phyloP scores from a whole-genome alignment of 75 land plant species.

The Isoetes taiwanensis region DNA sequence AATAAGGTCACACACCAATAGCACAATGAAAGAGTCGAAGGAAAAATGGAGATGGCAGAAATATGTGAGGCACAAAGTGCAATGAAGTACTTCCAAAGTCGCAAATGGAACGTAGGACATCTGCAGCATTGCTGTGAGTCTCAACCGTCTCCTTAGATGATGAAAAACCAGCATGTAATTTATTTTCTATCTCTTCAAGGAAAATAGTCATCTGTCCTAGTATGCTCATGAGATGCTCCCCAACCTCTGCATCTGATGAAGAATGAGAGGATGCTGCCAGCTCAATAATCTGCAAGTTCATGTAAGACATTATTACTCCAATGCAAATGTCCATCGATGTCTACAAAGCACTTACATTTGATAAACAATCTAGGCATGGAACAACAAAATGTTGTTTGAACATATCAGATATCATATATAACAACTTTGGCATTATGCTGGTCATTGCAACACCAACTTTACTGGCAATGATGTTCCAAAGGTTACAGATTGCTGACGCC shows the following conservation, averaged over 20 bases:
- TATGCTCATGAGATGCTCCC: constrained; percentile 7
- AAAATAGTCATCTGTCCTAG: not conserved
- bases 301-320: not conserved
- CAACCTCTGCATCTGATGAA: not conserved
- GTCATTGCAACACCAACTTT: constrained; percentile 10
- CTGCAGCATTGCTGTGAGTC: not conserved
- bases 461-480: constrained; percentile 13
- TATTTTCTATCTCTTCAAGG: constrained; percentile 2
- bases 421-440: constrained; percentile 7
- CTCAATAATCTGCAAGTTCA: not conserved
- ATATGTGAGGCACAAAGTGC: constrained; percentile 3
- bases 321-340: not conserved
- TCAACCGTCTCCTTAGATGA: not conserved
- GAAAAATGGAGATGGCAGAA: constrained; percentile 9
- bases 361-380: constrained; percentile 11
- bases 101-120: constrained; percentile 7
- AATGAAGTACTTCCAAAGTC: constrained; percentile 13
- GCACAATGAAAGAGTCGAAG: constrained; percentile 9
- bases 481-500: constrained; percentile 13
- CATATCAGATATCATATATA: constrained; percentile 6
- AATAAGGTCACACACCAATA: not conserved
- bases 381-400: constrained; percentile 10
- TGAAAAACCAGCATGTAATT: not conserved
- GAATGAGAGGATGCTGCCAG: not conserved
- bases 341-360: constrained; percentile 4